Conservation (phyloP, 2,329 filamentous ascomycete genomes). For the Knufia fluminis region DNA sequence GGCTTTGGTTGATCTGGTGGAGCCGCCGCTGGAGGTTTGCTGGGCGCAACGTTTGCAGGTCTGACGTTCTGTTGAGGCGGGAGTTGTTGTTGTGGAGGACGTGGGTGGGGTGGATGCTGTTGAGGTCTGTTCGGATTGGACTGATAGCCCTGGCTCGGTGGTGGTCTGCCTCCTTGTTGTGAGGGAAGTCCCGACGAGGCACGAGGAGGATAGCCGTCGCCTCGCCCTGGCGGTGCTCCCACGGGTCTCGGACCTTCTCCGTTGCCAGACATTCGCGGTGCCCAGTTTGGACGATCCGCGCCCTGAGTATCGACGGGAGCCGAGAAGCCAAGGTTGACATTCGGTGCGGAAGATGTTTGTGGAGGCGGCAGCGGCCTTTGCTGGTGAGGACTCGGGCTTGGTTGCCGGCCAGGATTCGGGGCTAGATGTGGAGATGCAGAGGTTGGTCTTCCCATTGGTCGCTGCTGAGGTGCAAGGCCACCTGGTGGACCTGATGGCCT, state of each 20-base stretch:
- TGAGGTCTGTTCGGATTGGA: conserved; percentile 22
- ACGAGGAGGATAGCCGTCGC: neutral
- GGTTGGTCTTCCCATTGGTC: conserved; percentile 24
- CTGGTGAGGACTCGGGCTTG: conserved; percentile 7
- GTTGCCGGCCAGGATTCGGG: conserved; percentile 5
- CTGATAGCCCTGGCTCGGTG: conserved; percentile 13
- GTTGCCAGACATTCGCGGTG: conserved; percentile 31
- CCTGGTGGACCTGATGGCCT: conserved; percentile 27
- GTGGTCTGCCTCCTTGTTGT: conserved; percentile 13
- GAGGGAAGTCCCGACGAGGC: conserved; percentile 5
- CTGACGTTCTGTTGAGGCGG: conserved; percentile 10
- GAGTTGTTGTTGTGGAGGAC: conserved; percentile 13
- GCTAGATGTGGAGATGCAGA: conserved; percentile 18
- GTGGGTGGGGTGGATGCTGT: conserved; percentile 7
- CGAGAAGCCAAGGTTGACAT: conserved; percentile 40
- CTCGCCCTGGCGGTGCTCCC: neutral
- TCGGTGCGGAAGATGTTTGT: conserved; percentile 20
- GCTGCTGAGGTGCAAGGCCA: conserved; percentile 18
- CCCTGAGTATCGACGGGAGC: conserved; percentile 35
- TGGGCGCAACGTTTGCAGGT: conserved; percentile 17
- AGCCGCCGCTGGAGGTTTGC: conserved; percentile 13
- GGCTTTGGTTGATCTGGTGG: conserved; percentile 22
- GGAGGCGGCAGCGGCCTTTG: conserved; percentile 24
- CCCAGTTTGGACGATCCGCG: conserved; percentile 31
- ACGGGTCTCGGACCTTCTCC: conserved; percentile 10